Evolutionary conservation across 179 eudicot species (phyloP), one percentile per base, ranked within the genome.

Genomic region (Monotropa hypopitys): DNA sequence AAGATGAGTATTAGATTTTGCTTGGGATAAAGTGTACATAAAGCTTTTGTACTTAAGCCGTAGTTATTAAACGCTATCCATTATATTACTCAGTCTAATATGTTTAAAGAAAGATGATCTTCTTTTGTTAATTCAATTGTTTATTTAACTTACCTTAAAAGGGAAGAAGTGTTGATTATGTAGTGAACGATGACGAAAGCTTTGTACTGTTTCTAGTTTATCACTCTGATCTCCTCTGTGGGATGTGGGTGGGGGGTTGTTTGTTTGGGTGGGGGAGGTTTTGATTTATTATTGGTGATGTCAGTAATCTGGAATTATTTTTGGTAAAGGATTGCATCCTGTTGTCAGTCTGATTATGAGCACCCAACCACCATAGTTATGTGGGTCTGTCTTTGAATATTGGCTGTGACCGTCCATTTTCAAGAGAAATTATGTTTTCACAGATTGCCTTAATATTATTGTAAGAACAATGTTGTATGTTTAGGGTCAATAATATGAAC

Each of bases 361-460:
- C 79, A 75, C 43, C 65, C 78, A 76, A 76, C 80, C 30, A 81
- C 81, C 78, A 4, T 9, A 20, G 78, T 38, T 10, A 59, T 68
- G 79, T 68, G 79, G 84, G 81, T 78, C 76, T 7, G 84, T 74
- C 75, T 33, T 56, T 56, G 56, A 67, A 61, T 28, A 30, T 61
- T 61, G 35, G 28, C 67, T 61, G n/a, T n/a, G n/a, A n/a, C n/a
- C n/a, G n/a, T n/a, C n/a, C n/a, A n/a, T n/a, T n/a, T n/a, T n/a
- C n/a, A n/a, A n/a, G n/a, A n/a, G n/a, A n/a, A n/a, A n/a, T n/a
- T n/a, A n/a, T n/a, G n/a, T n/a, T n/a, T n/a, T n/a, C n/a, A n/a
- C n/a, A n/a, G n/a, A n/a, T n/a, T n/a, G n/a, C n/a, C n/a, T n/a
- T n/a, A n/a, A n/a, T n/a, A n/a, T n/a, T n/a, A n/a, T n/a, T n/a